These are phyloP conservation scores for Rhodotorula mucilaginosa DNA, from an alignment of 1,284 basidiomycete genomes.

Conservation along the genomic window DNA sequence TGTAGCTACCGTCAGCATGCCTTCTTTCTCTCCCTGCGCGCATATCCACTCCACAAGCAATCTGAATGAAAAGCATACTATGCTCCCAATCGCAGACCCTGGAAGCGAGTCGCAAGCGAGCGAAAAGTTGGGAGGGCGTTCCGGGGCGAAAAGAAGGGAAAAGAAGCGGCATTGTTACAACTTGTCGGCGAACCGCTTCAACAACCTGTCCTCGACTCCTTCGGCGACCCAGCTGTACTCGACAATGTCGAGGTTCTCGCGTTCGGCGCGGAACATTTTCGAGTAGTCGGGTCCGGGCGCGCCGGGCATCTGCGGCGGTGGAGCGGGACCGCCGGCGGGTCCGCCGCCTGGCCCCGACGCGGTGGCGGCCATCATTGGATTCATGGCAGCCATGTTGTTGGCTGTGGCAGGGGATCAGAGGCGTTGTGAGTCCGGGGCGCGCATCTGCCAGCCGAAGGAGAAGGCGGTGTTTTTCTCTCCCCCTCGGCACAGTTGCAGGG, in stretches of 20 bases:
- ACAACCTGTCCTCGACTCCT: constrained; percentile 38
- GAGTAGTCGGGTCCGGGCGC: constrained; percentile 67
- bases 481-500: not conserved
- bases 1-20: too few relatives aligned
- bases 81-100: too few relatives aligned
- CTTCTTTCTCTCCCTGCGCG: too few relatives aligned
- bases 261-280: constrained; percentile 88
- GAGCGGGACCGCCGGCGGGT: not conserved
- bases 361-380: constrained; percentile 26
- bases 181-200: constrained; percentile 17
- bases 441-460: too few relatives aligned
- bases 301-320: constrained; percentile 41
- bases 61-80: too few relatives aligned
- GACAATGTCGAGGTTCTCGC: constrained; percentile 82
- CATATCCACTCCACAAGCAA: too few relatives aligned
- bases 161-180: not conserved
- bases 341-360: not conserved
- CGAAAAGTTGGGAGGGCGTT: not conserved
- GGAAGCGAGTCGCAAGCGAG: too few relatives aligned
- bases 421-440: not conserved
- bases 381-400: constrained; percentile 44
- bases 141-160: not conserved
- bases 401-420: not conserved
- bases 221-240: constrained; percentile 38
- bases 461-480: too few relatives aligned